These are phyloP conservation scores for Pulveroboletus ravenelii DNA, from an alignment of 768 basidiomycete species.

Conservation along the genomic window DNA sequence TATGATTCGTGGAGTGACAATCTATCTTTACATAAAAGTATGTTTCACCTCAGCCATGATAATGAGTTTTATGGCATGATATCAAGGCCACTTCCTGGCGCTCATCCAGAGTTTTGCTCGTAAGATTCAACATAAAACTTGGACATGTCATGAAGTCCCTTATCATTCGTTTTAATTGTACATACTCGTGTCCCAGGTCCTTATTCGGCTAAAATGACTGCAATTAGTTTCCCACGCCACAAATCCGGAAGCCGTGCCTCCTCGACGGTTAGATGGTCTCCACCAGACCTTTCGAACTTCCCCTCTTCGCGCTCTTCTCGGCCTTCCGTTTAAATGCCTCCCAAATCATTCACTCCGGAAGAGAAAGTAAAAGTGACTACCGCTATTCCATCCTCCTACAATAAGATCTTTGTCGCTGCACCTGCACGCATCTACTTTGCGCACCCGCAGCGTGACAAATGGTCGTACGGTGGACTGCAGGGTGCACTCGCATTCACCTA, in stretches of 20 bases:
- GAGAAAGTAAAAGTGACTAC: constrained; percentile 77
- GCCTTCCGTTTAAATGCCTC: constrained; percentile 51
- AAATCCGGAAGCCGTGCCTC: not conserved
- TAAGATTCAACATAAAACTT: too few species aligned
- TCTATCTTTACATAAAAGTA: not conserved
- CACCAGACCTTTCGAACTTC: not conserved
- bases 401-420: constrained; percentile 80
- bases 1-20: not conserved
- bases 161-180: too few species aligned
- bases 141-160: too few species aligned
- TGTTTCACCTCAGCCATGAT: too few species aligned
- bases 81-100: too few species aligned
- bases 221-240: constrained; percentile 9
- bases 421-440: constrained; percentile 90
- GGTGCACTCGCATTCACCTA: constrained; percentile 75
- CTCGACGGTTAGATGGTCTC: constrained; percentile 4
- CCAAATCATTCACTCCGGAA: constrained; percentile 61
- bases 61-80: too few species aligned
- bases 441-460: constrained; percentile 65
- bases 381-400: constrained; percentile 46
- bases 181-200: too few species aligned
- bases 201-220: too few species aligned
- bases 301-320: not conserved
- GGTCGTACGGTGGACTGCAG: constrained; percentile 85
- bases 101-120: too few species aligned